phyloP scores from a whole-genome alignment of 495 filamentous ascomycete genomes.

The Darksidea phi region DNA sequence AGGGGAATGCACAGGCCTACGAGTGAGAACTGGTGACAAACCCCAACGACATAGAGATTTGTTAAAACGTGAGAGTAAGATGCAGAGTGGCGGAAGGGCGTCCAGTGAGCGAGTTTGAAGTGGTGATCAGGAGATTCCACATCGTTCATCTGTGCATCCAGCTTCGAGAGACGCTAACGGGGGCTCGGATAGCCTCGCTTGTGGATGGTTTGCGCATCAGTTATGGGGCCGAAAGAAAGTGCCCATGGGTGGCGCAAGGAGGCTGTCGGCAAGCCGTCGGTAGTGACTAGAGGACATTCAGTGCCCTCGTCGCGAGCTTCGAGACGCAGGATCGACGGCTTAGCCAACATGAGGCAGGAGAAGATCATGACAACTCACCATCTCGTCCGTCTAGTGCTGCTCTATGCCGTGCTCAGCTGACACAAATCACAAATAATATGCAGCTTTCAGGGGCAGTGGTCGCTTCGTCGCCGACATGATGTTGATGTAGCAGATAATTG shows the following conservation, averaged over 20 bases:
- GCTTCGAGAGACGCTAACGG: no score
- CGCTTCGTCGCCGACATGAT: not conserved
- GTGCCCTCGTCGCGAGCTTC: not conserved
- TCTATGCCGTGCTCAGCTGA: constrained; percentile 28
- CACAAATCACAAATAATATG: constrained; percentile 30
- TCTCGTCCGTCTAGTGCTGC: constrained; percentile 2
- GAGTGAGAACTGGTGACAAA: not conserved
- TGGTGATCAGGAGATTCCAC: no score
- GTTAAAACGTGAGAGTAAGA: no score
- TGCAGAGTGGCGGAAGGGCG: no score
- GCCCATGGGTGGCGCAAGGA: no score
- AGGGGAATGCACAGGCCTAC: not conserved
- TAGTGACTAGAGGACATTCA: not conserved
- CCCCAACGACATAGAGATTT: no score
- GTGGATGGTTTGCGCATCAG: no score
- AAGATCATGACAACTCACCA: constrained; percentile 8
- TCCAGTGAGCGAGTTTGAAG: no score
- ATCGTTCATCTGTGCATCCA: no score
- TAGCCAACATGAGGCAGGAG: not conserved
- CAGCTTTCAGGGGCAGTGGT: constrained; percentile 24
- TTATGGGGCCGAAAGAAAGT: no score
- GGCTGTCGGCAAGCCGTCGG: not conserved
- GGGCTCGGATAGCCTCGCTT: no score
- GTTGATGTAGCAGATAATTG: constrained; percentile 19
- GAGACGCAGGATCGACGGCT: not conserved